Conservation (phyloP, 1,284 basidiomycete genomes). For the Ustilago cynodontis region DNA sequence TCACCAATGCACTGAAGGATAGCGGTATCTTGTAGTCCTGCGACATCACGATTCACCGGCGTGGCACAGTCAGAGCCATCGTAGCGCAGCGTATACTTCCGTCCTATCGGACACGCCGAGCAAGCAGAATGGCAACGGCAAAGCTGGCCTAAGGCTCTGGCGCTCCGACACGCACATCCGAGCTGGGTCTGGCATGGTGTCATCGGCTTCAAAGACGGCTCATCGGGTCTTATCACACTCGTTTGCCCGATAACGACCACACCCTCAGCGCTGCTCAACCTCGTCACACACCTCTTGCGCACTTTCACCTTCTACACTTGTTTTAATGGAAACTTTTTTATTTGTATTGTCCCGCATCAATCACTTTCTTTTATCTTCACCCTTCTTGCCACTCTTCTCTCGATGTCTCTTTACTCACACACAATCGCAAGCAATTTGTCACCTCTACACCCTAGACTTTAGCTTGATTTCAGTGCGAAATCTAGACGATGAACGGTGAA, state of each 20-base stretch:
- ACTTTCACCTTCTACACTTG: conserved; percentile 32
- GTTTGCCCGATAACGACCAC: not conserved
- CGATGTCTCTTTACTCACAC: not conserved
- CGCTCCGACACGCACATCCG: not conserved
- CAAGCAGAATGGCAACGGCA: not conserved
- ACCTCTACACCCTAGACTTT: not conserved
- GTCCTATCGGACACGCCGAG: not conserved
- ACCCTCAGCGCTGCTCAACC: not conserved
- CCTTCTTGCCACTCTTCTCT: conserved; percentile 2
- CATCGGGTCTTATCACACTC: too few relatives aligned
- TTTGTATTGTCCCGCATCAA: conserved; percentile 19
- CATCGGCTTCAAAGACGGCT: too few relatives aligned
- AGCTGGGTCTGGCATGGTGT: too few relatives aligned
- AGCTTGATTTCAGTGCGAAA: not conserved
- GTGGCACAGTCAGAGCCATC: not conserved
- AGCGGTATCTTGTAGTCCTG: conserved; percentile 50
- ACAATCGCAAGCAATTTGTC: conserved; percentile 9
- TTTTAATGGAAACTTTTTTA: conserved; percentile 41
- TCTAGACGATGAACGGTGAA: too few relatives aligned
- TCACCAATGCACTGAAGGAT: conserved; percentile 56
- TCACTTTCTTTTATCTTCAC: conserved; percentile 1
- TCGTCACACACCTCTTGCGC: not conserved
- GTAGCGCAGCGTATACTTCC: not conserved
- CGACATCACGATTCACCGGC: too few relatives aligned
- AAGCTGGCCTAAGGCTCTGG: not conserved